Base-by-base conservation (phyloP, 768 basidiomycete genomes). In the Suillus americanus region DNA sequence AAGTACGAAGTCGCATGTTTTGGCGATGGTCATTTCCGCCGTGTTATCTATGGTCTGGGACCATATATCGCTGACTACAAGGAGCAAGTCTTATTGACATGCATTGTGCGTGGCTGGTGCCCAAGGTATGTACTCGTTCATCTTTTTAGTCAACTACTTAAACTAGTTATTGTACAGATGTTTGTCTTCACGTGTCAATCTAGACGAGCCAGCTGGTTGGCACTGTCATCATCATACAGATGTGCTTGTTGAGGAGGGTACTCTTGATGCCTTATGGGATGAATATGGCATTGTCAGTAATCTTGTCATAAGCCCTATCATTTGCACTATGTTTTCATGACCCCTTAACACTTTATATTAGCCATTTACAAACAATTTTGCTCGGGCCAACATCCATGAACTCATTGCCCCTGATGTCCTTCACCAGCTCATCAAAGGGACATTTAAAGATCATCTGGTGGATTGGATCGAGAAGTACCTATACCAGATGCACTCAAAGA, bases 381-480 rank as follows among this genome's bases (percentile, higher is more conserved):
- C 66, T 8, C n/a, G 43, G 6, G 35, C 48, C 41, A 38, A 70
- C 48, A 70, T 85, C 51, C 81, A 78, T 66, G 0, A 23, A 0
- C 73, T 64, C n/a, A 63, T 84, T 33, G 79, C 78, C 0, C 75
- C 79, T 20, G 72, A 82, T 72, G 40, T 82, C n/a, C 77, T 84
- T 13, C 83, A 86, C 82, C 37, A 83, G 68, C 69, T 33, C 0
- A 38, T 38, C 38, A 38, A 38, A 14, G 38, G 38, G 13, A 38
- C 38, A 13, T 38, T 38, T 13, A 38, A 38, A 14, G 13, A 38
- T 3, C 13, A 38, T 3, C 13, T 38, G 38, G 38, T 38, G 1
- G 38, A 38, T 14, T 38, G 38, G 38, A 14, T 38, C 0, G 38
- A 38, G 13, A 38, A 38, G 12, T 38, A 38, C 13, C 38, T 38